These are phyloP conservation scores for Paecilomyces sp. DNA, from an alignment of 2,329 filamentous ascomycete genomes.

Conservation along the genomic window DNA sequence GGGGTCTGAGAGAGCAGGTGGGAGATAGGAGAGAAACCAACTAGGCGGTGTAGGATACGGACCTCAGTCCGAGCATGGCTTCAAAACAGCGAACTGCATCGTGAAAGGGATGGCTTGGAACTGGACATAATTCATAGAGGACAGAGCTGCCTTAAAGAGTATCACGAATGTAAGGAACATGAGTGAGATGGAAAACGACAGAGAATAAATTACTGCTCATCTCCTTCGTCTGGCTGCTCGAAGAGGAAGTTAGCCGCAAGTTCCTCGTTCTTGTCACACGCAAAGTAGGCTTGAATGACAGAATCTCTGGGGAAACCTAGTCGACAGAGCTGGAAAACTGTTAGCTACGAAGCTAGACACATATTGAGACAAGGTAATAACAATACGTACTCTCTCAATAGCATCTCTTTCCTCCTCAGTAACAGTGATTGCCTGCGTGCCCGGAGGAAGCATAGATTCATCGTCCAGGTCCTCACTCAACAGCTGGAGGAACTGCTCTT, in stretches of 20 bases:
- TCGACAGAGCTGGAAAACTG: constrained; percentile 63
- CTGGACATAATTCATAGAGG: neutral
- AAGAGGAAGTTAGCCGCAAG: constrained; percentile 97
- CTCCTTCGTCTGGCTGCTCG: constrained; percentile 84
- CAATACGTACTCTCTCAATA: constrained; percentile 73
- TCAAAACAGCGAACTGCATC: neutral
- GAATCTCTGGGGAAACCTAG: constrained; percentile 89
- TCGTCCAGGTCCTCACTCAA: constrained; percentile 82
- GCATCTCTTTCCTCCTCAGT: constrained; percentile 95
- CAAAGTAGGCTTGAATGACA: constrained; percentile 97
- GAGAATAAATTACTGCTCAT: constrained; percentile 24
- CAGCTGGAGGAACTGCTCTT: constrained; percentile 85
- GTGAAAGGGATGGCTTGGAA: neutral
- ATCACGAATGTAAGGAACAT: neutral
- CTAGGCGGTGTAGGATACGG: neutral
- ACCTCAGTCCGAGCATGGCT: neutral
- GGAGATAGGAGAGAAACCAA: neutral
- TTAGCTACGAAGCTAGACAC: constrained; percentile 9
- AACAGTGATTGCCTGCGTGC: constrained; percentile 80
- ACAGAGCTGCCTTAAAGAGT: neutral
- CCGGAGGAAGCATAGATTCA: constrained; percentile 70
- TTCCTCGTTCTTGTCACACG: constrained; percentile 99
- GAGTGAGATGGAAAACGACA: neutral
- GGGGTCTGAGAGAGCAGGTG: neutral
- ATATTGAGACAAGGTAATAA: neutral